A percentile compares a stretch with the other conserved stretches of the same genome.
phyloP scores from a whole-genome alignment of 2,329 filamentous ascomycete genomes.

The Lachnum nothofagi region DNA sequence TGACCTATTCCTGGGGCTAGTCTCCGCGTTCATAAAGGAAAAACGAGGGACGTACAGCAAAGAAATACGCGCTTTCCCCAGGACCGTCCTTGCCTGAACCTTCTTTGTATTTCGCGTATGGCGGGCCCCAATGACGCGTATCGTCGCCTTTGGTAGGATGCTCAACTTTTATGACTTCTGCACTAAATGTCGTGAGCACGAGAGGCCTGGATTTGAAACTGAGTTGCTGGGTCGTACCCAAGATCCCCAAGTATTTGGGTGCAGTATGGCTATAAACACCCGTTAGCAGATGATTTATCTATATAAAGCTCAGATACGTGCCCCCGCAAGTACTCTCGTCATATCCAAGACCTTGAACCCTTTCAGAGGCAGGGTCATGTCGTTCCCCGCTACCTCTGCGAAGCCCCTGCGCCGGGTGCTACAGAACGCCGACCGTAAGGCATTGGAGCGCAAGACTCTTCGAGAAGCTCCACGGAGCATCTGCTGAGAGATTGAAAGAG shows the following conservation, averaged over 20 bases:
- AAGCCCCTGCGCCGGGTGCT: slow-evolving; percentile 18
- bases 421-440: slow-evolving; percentile 3
- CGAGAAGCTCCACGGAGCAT: slow-evolving; percentile 20
- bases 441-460: slow-evolving; percentile 16
- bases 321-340: slow-evolving; percentile 91
- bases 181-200: slow-evolving; percentile 46
- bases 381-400: slow-evolving; percentile 21
- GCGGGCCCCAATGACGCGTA: slow-evolving; percentile 92
- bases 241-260: slow-evolving; percentile 95
- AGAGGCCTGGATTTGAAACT: slow-evolving; percentile 23
- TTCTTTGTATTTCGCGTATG: slow-evolving; percentile 74
- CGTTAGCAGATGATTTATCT: slow-evolving; percentile 2
- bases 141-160: slow-evolving; percentile 89
- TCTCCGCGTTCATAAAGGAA: background rate
- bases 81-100: slow-evolving; percentile 58
- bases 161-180: slow-evolving; percentile 96
- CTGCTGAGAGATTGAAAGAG: slow-evolving; percentile 6
- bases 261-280: slow-evolving; percentile 73
- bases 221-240: slow-evolving; percentile 56
- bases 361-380: slow-evolving; percentile 62
- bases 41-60: slow-evolving; percentile 57
- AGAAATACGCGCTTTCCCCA: slow-evolving; percentile 91
- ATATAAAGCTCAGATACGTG: slow-evolving; percentile 54
- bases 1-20: slow-evolving; percentile 54
- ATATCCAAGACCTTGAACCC: slow-evolving; percentile 91